phyloP scores from a whole-genome alignment of 2,329 filamentous ascomycete genomes.

The Phaeosphaeria sp. region DNA sequence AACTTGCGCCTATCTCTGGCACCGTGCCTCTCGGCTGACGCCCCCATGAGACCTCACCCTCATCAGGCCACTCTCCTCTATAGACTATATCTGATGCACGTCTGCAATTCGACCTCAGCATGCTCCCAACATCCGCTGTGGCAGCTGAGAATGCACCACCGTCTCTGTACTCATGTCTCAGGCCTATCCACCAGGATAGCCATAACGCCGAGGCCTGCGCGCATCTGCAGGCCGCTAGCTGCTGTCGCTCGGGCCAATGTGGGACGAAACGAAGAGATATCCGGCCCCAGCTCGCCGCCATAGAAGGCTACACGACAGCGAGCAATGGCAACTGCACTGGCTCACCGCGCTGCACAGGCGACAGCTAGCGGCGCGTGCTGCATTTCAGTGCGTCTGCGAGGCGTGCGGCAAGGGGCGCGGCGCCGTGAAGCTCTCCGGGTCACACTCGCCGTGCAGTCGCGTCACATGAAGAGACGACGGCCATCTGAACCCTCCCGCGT shows the following conservation, averaged over 20 bases:
- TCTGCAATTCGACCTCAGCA: background rate
- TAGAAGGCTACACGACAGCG: constrained; percentile 26
- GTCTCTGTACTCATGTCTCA: background rate
- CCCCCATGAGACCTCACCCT: background rate
- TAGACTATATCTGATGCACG: background rate
- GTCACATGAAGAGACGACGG: constrained; percentile 24
- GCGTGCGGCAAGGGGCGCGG: background rate
- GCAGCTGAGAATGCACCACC: background rate
- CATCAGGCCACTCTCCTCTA: background rate
- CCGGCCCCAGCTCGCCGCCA: constrained; percentile 28
- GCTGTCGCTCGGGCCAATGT: constrained; percentile 33
- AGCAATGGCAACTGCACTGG: constrained; percentile 3
- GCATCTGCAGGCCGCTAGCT: constrained; percentile 24
- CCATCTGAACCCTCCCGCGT: constrained; percentile 27
- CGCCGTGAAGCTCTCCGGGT: constrained; percentile 1
- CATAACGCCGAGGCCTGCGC: constrained; percentile 28
- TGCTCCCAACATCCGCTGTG: background rate
- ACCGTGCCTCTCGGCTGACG: background rate
- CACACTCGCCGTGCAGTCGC: constrained; percentile 18
- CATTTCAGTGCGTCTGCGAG: background rate
- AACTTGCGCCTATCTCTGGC: background rate
- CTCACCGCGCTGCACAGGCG: constrained; percentile 10
- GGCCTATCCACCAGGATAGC: constrained; percentile 10
- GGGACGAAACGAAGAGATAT: constrained; percentile 24
- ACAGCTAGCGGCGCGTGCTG: too few species aligned